These are phyloP conservation scores for Zelopaecilomyces penicillatus DNA, from an alignment of 2,329 filamentous ascomycete species.

Conservation along the genomic window DNA sequence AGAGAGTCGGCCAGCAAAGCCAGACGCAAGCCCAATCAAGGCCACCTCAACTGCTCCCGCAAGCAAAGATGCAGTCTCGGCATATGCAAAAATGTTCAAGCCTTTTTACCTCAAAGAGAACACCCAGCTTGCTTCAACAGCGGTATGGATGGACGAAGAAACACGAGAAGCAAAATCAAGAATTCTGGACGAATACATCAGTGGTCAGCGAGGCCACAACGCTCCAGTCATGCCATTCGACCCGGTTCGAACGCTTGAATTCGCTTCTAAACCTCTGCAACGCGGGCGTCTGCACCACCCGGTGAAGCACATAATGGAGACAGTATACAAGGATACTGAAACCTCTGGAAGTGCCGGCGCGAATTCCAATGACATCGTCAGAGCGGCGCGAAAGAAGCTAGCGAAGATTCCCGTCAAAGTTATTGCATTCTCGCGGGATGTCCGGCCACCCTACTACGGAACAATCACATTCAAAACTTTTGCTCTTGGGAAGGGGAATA, in stretches of 20 bases:
- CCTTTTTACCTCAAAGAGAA: conserved; percentile 72
- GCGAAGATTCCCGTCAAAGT: conserved; percentile 54
- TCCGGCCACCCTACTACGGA: conserved; percentile 63
- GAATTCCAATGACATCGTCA: conserved; percentile 24
- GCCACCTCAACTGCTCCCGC: conserved; percentile 11
- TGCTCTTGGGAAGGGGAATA: conserved; percentile 34
- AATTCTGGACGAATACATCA: conserved; percentile 45
- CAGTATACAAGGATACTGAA: conserved; percentile 40
- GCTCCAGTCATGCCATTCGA: conserved; percentile 32
- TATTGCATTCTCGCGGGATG: conserved; percentile 54
- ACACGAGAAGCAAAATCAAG: conserved; percentile 42
- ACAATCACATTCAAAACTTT: conserved; percentile 56
- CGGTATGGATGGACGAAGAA: conserved; percentile 49
- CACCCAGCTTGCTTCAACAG: conserved; percentile 58
- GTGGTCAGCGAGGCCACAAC: conserved; percentile 36
- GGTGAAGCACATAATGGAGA: conserved; percentile 54
- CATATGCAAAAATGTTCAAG: conserved; percentile 65
- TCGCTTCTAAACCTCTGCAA: conserved; percentile 27
- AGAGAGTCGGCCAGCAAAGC: conserved; percentile 21
- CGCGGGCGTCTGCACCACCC: conserved; percentile 42
- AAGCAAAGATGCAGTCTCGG: conserved; percentile 26
- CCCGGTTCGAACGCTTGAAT: conserved; percentile 36
- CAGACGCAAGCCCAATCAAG: conserved; percentile 22
- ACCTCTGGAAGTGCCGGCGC: conserved; percentile 27
- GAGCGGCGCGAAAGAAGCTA: conserved; percentile 32